Evolutionary conservation across 1,284 basidiomycete species (phyloP).

Genomic region (Gomphus bonarii): DNA sequence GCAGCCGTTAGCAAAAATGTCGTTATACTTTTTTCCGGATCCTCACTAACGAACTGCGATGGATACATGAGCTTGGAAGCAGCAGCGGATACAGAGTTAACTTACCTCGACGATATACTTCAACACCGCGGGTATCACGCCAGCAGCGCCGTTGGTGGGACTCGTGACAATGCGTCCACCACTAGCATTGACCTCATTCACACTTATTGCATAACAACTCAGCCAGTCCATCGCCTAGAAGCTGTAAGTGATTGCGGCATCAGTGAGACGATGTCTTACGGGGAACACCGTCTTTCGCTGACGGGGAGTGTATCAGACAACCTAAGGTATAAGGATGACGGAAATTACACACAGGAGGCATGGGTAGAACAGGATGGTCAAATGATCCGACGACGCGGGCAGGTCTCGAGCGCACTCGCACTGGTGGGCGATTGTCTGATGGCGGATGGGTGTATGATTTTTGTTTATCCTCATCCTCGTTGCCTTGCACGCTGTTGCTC

Average conservation of each 20-base stretch:
- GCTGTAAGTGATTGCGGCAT: not conserved
- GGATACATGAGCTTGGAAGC: not conserved
- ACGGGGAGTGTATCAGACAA: constrained; percentile 5
- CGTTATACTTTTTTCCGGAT: constrained; percentile 75
- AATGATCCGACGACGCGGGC: constrained; percentile 65
- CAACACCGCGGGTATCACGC: constrained; percentile 85
- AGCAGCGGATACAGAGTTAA: not conserved
- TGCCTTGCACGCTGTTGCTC: constrained; percentile 6
- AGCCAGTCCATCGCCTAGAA: constrained; percentile 73
- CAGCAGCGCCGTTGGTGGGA: constrained; percentile 82
- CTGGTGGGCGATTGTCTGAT: not conserved
- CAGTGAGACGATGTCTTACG: constrained; percentile 20
- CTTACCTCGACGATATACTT: constrained; percentile 78
- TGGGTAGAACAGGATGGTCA: constrained; percentile 74
- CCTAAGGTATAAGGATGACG: constrained; percentile 3
- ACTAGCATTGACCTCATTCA: constrained; percentile 85
- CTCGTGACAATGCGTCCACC: constrained; percentile 93
- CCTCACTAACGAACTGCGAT: constrained; percentile 73
- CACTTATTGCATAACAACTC: constrained; percentile 86
- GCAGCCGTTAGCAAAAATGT: constrained; percentile 82
- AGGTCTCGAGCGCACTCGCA: constrained; percentile 22
- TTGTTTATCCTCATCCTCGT: constrained; percentile 9
- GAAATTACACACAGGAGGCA: constrained; percentile 55
- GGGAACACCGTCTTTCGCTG: constrained; percentile 81
- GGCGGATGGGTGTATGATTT: constrained; percentile 2